Percentiles rank a stretch among this genome's conserved stretches.
Evolutionary conservation across 163 green algal species (phyloP).

Genomic region (Chlamydomonas reinhardtii): DNA sequence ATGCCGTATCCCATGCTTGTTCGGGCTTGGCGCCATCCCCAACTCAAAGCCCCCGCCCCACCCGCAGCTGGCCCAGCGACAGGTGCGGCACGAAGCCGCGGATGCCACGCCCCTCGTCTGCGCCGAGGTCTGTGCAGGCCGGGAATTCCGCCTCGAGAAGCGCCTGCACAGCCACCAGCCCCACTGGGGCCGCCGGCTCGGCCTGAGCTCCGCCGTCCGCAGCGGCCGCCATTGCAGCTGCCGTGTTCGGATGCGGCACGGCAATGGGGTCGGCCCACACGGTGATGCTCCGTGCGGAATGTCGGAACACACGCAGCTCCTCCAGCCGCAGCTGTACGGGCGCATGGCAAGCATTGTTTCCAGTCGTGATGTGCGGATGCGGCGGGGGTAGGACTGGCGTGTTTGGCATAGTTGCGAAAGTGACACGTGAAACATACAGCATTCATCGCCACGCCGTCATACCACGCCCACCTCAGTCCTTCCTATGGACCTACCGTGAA

Average conservation of each 20-base stretch:
- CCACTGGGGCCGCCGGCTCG: background rate
- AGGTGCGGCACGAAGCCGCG: slow-evolving; percentile 72
- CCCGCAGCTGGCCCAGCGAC: slow-evolving; percentile 70
- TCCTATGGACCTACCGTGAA: background rate
- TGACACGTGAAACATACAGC: too few species aligned
- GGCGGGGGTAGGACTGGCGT: too few species aligned
- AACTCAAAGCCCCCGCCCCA: background rate
- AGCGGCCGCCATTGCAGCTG: background rate
- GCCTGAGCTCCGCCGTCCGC: background rate
- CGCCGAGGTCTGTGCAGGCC: slow-evolving; percentile 69
- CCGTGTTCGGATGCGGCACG: background rate
- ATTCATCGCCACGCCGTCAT: too few species aligned
- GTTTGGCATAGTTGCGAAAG: too few species aligned
- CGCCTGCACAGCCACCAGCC: slow-evolving; percentile 63
- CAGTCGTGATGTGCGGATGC: too few species aligned
- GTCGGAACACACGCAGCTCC: slow-evolving; percentile 3
- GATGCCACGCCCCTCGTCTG: slow-evolving; percentile 68
- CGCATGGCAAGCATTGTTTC: background rate
- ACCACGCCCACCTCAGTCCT: too few species aligned
- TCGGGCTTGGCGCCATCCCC: too few species aligned
- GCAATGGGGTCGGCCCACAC: background rate
- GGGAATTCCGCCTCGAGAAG: slow-evolving; percentile 69
- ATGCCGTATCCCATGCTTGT: too few species aligned
- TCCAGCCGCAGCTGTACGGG: slow-evolving; percentile 5
- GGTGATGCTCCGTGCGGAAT: slow-evolving; percentile 24